Conservation (phyloP, 306 rosid species). For the Prunus dulcis region DNA sequence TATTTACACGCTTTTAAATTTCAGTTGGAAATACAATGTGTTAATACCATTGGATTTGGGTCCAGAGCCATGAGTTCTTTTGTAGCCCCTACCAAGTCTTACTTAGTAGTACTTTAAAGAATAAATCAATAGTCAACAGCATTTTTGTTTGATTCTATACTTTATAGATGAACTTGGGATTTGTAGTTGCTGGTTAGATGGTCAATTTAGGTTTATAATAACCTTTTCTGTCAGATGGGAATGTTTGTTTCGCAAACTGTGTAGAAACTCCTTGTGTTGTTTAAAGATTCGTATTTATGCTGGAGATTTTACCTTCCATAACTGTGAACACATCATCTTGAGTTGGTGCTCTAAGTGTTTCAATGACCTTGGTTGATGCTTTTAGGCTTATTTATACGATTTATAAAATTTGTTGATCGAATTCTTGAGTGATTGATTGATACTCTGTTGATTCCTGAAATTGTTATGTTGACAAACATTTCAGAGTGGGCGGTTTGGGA, state of each 20-base stretch:
- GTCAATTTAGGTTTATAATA: neutral
- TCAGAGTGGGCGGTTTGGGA: constrained; percentile 98
- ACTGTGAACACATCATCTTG: neutral
- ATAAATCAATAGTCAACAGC: neutral
- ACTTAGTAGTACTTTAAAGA: neutral
- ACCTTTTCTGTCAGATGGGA: neutral
- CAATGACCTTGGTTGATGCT: neutral
- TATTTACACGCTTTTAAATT: neutral
- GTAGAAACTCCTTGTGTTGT: neutral
- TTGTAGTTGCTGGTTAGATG: neutral
- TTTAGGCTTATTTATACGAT: neutral
- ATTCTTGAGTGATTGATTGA: neutral
- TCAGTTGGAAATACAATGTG: neutral
- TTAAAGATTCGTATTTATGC: neutral
- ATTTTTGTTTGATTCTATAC: neutral
- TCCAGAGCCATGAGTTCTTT: neutral
- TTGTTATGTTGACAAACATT: constrained; percentile 17
- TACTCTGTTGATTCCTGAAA: constrained; percentile 7
- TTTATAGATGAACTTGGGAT: neutral
- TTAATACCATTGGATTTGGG: neutral
- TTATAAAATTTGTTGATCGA: neutral
- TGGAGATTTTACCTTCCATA: neutral
- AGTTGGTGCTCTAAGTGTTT: neutral
- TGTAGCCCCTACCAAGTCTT: neutral
- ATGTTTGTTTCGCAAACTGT: neutral